These are phyloP conservation scores for Cystobasidiaceae sp. DNA, from an alignment of 1,284 basidiomycete genomes.

Conservation along the genomic window DNA sequence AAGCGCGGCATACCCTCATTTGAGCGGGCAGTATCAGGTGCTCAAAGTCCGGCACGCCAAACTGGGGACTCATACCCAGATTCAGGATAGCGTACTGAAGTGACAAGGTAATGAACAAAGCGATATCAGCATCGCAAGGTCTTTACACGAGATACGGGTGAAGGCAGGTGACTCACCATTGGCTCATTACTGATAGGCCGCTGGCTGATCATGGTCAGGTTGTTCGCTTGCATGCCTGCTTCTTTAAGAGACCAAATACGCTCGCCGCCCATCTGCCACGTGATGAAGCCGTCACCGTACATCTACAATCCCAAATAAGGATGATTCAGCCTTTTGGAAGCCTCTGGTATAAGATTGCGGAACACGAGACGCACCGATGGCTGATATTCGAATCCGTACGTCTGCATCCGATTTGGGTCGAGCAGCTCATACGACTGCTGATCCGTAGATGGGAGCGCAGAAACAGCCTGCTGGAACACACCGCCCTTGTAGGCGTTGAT, in stretches of 20 bases:
- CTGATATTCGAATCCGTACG: slow-evolving; percentile 44
- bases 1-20: slow-evolving; percentile 29
- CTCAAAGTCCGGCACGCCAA: slow-evolving; percentile 43
- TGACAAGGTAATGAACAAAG: neutral
- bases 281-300: neutral
- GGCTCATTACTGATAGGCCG: slow-evolving; percentile 29
- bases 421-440: slow-evolving; percentile 35
- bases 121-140: too few relatives aligned
- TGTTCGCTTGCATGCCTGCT: slow-evolving; percentile 15
- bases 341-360: too few relatives aligned
- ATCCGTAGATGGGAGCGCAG: slow-evolving; percentile 40
- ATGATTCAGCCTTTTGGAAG: too few relatives aligned
- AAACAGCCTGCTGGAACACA: slow-evolving; percentile 44
- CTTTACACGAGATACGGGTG: too few relatives aligned
- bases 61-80: slow-evolving; percentile 28
- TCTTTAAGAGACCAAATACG: slow-evolving; percentile 25
- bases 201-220: slow-evolving; percentile 21
- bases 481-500: slow-evolving; percentile 44
- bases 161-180: slow-evolving; percentile 3
- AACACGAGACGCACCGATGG: slow-evolving; percentile 35
- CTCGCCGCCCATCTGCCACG: neutral
- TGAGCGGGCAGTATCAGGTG: slow-evolving; percentile 44
- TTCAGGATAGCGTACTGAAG: slow-evolving; percentile 4
- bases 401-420: slow-evolving; percentile 30
- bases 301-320: neutral